Base-by-base conservation (phyloP, 768 basidiomycete species). In the Stropharia rugosoannulata region DNA sequence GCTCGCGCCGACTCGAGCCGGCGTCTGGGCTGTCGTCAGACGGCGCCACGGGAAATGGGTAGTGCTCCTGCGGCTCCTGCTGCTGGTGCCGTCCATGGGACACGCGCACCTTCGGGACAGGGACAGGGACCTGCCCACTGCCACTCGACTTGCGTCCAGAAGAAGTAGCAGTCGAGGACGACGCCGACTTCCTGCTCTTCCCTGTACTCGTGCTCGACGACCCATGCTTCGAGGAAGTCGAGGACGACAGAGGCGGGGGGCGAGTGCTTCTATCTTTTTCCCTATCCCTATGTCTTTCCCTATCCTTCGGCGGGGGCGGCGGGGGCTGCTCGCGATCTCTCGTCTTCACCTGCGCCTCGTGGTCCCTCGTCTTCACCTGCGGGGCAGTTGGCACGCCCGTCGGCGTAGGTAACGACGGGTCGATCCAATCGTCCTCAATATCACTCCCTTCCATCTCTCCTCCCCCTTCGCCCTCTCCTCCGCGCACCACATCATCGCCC, bases 401-500 rank as follows among this genome's bases (percentile, higher is more conserved):
- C 7, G 67, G 66, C 25, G 60, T 64, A 54, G 84, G 77, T 54
- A 80, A 54, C 22, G 83, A 80, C 0, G 89, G 85, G 48, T 88
- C 87, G 8, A 89, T 80, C 90, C 90, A 92, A 53, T 79, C 79
- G 57, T 81, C 80, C 59, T 80, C 80, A 38, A 80, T 79, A 59
- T 79, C 79, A 48, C 39, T 50, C 9, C 69, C 70, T 4, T 70
- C 64, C 4, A 58, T 62, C 47, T 69, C 61, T 13, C 35, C 54
- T 10, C 69, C 70, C 8, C 70, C 64, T 4, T 58, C 62, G 46
- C 69, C 61, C 13, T 80, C 75, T 39, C 69, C 66, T 3, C 64
- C 65, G 6, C 75, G 73, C 10, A 66, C 71, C 40, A 61, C 66
- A 50, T 66, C 62, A 18, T 58, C 59, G 0, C 46, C 59, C 16